These are phyloP conservation scores for Boletus sp. DNA, from an alignment of 768 basidiomycete genomes.

Conservation along the genomic window DNA sequence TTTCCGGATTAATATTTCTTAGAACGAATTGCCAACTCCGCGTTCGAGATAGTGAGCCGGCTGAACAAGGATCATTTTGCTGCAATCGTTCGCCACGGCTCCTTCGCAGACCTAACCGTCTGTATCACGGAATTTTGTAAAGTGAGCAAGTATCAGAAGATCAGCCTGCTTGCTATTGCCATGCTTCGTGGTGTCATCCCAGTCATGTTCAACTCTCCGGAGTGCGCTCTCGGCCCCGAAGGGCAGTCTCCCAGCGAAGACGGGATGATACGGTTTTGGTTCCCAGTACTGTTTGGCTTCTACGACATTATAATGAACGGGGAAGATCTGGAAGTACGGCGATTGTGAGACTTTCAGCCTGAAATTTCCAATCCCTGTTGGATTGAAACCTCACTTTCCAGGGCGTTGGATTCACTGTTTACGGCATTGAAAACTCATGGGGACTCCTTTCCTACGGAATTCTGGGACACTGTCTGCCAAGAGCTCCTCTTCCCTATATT, in stretches of 20 bases:
- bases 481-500: conserved; percentile 98
- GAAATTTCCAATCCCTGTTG: neutral
- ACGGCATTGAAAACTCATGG: conserved; percentile 91
- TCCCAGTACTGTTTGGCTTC: conserved; percentile 94
- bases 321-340: conserved; percentile 94
- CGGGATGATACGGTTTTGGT: conserved; percentile 95
- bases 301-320: conserved; percentile 99
- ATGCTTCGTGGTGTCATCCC: conserved; percentile 94
- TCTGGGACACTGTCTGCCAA: conserved; percentile 98
- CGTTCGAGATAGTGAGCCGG: conserved; percentile 93
- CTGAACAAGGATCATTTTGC: conserved; percentile 88
- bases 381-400: conserved; percentile 31
- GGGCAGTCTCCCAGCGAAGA: conserved; percentile 57
- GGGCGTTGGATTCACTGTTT: conserved; percentile 96
- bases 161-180: conserved; percentile 91
- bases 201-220: conserved; percentile 82
- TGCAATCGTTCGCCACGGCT: conserved; percentile 88
- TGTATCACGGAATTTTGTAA: conserved; percentile 99
- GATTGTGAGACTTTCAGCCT: conserved; percentile 63
- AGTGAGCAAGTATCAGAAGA: conserved; percentile 98
- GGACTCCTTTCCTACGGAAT: conserved; percentile 76
- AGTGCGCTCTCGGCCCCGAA: conserved; percentile 45
- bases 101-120: conserved; percentile 93
- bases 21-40: conserved; percentile 90
- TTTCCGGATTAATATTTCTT: conserved; percentile 2